A percentile compares a stretch with the other conserved stretches of the same genome.
Evolutionary conservation across 1,139 yeast genomes (phyloP).

Genomic region (Komagataea norvegica): DNA sequence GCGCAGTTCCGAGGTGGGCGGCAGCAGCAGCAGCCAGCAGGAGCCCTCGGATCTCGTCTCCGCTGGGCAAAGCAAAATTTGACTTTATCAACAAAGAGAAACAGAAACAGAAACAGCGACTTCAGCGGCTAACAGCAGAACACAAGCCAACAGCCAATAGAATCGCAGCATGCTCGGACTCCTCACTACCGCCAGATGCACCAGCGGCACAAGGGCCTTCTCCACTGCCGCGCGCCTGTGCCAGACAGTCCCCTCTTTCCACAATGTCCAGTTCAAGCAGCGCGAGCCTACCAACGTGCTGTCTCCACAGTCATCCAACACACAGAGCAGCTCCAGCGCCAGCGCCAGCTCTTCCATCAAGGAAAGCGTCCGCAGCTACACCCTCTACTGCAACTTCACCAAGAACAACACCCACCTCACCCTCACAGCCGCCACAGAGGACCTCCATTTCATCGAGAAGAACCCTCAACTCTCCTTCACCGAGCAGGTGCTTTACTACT

Average conservation of each 20-base stretch:
- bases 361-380: conserved; percentile 43
- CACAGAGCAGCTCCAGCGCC: too few species aligned
- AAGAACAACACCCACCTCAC: conserved; percentile 82
- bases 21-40: too few species aligned
- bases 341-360: too few species aligned
- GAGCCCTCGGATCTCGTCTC: neutral
- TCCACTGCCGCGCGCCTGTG: conserved; percentile 1
- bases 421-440: conserved; percentile 67
- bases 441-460: conserved; percentile 51
- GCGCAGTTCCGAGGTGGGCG: too few species aligned
- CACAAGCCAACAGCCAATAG: neutral
- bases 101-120: neutral
- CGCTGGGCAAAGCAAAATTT: neutral
- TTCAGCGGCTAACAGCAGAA: neutral
- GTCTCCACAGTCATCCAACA: conserved; percentile 4
- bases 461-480: conserved; percentile 53
- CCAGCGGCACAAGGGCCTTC: conserved; percentile 3
- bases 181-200: neutral
- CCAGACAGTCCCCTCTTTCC: conserved; percentile 4
- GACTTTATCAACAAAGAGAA: neutral
- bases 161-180: conserved; percentile 5
- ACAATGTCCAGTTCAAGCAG: conserved; percentile 1
- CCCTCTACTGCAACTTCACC: conserved; percentile 70
- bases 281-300: conserved; percentile 3
- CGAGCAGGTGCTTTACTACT: conserved; percentile 71